Conservation (phyloP, 768 basidiomycete genomes). For the Lentinula detonsa region DNA sequence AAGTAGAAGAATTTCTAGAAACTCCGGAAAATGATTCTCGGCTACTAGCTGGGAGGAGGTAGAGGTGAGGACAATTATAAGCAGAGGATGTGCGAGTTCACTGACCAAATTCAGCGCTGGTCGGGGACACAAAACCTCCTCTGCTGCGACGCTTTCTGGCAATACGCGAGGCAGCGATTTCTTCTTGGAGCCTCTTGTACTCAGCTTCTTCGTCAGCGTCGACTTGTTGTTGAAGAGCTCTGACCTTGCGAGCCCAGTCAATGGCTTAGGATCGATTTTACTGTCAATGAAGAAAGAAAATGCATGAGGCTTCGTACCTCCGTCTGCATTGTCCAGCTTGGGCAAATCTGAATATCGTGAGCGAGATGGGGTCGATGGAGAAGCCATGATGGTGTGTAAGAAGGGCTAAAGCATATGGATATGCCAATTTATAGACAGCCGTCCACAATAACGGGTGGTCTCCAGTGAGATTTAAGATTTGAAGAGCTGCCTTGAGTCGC, state of each 20-base stretch:
- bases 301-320: conserved; percentile 24
- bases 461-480: not conserved
- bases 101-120: conserved; percentile 44
- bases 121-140: conserved; percentile 29
- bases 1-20: conserved; percentile 11
- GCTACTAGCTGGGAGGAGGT: conserved; percentile 8
- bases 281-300: not conserved
- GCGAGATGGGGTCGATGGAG: not conserved
- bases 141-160: conserved; percentile 45
- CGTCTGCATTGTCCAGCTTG: conserved; percentile 44
- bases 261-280: not conserved
- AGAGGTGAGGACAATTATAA: not conserved
- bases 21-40: conserved; percentile 18
- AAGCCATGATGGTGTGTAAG: not conserved
- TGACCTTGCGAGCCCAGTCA: conserved; percentile 54
- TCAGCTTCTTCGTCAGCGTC: conserved; percentile 79
- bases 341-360: conserved; percentile 25
- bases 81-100: conserved; percentile 11
- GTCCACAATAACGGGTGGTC: not conserved
- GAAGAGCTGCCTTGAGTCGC: no score
- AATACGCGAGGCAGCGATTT: conserved; percentile 50
- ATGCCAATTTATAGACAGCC: not conserved
- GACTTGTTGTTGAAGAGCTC: conserved; percentile 72
- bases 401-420: not conserved
- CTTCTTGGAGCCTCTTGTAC: conserved; percentile 59